These are phyloP conservation scores for Linaria vulgaris DNA, from an alignment of 257 asterid species.

Conservation along the genomic window DNA sequence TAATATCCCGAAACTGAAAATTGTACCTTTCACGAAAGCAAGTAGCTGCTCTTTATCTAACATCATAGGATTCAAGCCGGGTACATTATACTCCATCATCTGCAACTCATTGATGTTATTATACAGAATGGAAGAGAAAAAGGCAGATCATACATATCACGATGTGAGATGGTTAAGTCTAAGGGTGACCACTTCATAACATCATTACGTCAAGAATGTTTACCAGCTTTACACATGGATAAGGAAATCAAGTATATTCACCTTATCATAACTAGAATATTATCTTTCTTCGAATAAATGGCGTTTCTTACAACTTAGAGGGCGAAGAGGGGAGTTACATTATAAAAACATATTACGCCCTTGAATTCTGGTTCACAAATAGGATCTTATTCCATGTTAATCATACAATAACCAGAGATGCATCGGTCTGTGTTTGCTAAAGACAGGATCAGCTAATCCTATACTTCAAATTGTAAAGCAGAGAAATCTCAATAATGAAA, in stretches of 20 bases:
- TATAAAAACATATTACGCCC: background rate
- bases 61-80: constrained; percentile 39
- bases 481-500: constrained; percentile 1
- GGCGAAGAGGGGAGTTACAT: background rate
- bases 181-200: no score
- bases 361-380: background rate
- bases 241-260: background rate
- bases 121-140: constrained; percentile 4
- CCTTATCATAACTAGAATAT: constrained; percentile 10
- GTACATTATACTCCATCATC: constrained; percentile 56
- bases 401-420: background rate
- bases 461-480: constrained; percentile 10
- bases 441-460: constrained; percentile 9
- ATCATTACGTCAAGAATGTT: no score
- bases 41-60: constrained; percentile 68
- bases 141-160: background rate
- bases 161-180: no score
- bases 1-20: constrained; percentile 22
- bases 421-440: background rate
- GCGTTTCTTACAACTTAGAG: background rate
- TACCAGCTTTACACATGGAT: no score
- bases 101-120: constrained; percentile 45
- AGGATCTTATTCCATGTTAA: background rate
- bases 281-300: no score
- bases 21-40: constrained; percentile 64